phyloP scores from a whole-genome alignment of 1,139 yeast species.

The Saccharomycopsis hybrid region DNA sequence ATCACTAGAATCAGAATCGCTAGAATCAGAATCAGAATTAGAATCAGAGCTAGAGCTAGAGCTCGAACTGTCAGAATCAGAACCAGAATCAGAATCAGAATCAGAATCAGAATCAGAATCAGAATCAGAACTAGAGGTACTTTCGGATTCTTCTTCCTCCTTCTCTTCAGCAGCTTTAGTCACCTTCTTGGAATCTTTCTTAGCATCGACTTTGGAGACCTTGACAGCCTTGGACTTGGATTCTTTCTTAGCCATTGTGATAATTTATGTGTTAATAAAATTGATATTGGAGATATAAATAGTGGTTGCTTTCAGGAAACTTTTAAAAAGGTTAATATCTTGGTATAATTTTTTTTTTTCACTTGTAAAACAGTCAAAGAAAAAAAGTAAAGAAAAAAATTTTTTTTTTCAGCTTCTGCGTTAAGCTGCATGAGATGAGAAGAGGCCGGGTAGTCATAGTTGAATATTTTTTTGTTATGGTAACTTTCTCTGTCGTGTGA shows the following conservation, averaged over 20 bases:
- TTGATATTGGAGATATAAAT: too few relatives aligned
- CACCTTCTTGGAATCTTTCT: conserved; percentile 2
- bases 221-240: conserved; percentile 9
- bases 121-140: conserved; percentile 23
- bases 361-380: too few relatives aligned
- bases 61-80: conserved; percentile 24
- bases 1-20: conserved; percentile 3
- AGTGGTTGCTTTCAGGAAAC: too few relatives aligned
- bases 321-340: too few relatives aligned
- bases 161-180: conserved; percentile 18
- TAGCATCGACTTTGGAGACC: not conserved
- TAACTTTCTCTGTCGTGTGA: too few relatives aligned
- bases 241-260: conserved; percentile 13
- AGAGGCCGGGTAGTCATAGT: too few relatives aligned
- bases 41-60: conserved; percentile 22
- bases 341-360: too few relatives aligned
- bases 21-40: conserved; percentile 22
- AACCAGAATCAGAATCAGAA: conserved; percentile 21
- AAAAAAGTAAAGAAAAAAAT: too few relatives aligned
- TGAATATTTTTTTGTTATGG: too few relatives aligned
- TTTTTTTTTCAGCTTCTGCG: too few relatives aligned
- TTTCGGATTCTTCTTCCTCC: conserved; percentile 21
- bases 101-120: conserved; percentile 28
- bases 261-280: too few relatives aligned
- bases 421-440: too few relatives aligned